Evolutionary conservation across 2,329 filamentous ascomycete genomes (phyloP), one percentile per base, ranked within the genome.

Genomic region (Hypoxylon sp.): DNA sequence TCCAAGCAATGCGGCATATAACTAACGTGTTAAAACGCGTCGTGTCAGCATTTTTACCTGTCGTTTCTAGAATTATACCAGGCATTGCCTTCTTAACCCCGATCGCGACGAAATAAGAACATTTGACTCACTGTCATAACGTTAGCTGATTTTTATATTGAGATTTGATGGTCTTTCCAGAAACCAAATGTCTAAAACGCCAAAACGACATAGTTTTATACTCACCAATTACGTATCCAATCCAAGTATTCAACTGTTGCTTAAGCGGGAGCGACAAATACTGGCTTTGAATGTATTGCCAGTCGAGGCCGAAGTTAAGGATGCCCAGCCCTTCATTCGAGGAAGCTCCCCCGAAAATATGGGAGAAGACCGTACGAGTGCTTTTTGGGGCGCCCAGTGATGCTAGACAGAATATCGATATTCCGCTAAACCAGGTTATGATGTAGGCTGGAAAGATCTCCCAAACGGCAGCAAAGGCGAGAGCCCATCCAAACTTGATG

Each of bases 391-490:
- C 81, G 39, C 85, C 80, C 81, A 86, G 85, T 0, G 86, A 76
- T 1, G 86, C 86, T 13, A 88, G 73, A 65, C 86, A 88, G 0
- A 85, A 84, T 8, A 88, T 82, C 0, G 86, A 88, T 13, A 88
- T 77, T 0, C 83, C 84, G 73, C 87, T 87, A 9, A 88, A 80
- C 83, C 84, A 87, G 0, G 85, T 84, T 57, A 81, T 86, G 44
- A 88, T 84, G 63, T 88, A 88, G 1, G 85, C 84, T 0, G 86
- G 86, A 31, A 88, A 81, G 67, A 85, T 83, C 70, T 88, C 85
- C 65, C 84, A 88, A 11, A 80, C 39, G 11, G 81, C 82, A 83
- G 87, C 87, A 72, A 78, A 80, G 0, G 68, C 73, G 54, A 85
- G 85, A 39, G 80, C 79, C 72, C 84, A 86, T 83, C 85, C 87